Base-by-base conservation (phyloP, 352 stramenopile species). In the Elongisporangium undulatum region DNA sequence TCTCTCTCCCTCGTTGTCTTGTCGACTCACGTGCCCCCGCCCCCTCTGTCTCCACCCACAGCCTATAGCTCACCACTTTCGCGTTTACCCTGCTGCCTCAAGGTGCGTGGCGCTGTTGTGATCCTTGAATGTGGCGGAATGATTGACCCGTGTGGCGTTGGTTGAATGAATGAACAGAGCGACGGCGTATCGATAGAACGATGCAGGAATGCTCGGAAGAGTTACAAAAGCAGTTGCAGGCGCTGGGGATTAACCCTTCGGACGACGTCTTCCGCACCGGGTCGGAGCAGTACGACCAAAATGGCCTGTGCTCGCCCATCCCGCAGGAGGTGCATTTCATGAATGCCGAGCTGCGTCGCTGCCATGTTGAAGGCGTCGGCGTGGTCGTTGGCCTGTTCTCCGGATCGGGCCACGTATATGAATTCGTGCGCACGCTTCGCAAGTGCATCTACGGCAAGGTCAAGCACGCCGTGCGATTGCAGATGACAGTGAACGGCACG, bases 401-500 rank as follows among this genome's bases (percentile, higher is more conserved):
- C 2, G 85, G 85, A 12, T 87, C 82, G 19, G 85, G 85, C 48
- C 74, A 86, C 21, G 85, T 91, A 21, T 94, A 94, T 63, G 85
- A 94, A 64, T 90, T 94, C 55, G 85, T 94, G 56, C 82, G 85
- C 38, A 94, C 85, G 58, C 72, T 94, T 53, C 79, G 85, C 56
- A 94, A 94, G 62, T 94, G 85, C 61, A 94, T 94, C 55, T 94
- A 92, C 67, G 85, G 85, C 49, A 94, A 94, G 63, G 85, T 94
- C 19, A 94, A 94, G 66, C 85, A 94, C 66, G 85, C 85, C 29
- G 85, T 94, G 61, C 79, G 82, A n/a, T 75, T 94, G 58, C 79
- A 91, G 55, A 77, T 91, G 68, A 89, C 77, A 8, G 58, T 70
- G 12, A 77, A 87, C 51, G 85, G 85, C 48, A 87, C 83, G 9